Evolutionary conservation across 2,329 filamentous ascomycete genomes (phyloP), one percentile per base, ranked within the genome.

Genomic region (Cercospora sesami): DNA sequence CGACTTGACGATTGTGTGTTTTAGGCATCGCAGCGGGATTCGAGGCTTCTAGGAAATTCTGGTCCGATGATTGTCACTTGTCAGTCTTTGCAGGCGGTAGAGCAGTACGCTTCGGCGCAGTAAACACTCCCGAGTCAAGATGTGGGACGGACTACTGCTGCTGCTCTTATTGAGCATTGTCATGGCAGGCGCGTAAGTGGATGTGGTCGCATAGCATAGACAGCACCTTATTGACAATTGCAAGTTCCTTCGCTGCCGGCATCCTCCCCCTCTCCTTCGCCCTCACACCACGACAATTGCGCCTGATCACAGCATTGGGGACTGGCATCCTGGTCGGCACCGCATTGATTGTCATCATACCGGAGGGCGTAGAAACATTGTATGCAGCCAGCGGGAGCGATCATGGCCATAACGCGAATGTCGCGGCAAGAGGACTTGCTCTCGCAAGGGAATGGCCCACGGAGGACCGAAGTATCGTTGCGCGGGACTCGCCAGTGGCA

Each of bases 311-410:
- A 23, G 94, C 93, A 66, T 87, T 98, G 78, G 95, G 95, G 63
- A 93, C 97, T 79, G 95, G 95, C 55, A 91, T 99, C 62, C 84
- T 99, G 8, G 94, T 99, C 16, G 95, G 95, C 39, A 98, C 95
- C 30, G 94, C 94, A 1, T 86, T 99, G 72, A 94, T 98, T 72
- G 93, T 99, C 33, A 98, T 99, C 77, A 97, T 99, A 75, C 95
- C 95, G 0, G 95, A 99, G 80, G 95, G 95, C 42, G 90, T 98
- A 68, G 94, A 97, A 78, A 94, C 95, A 3, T 86, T 97, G 66
- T 92, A 95, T 73, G 89, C 82, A 73, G 84, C 87, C 42, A 72
- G 70, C 18, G 72, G 69, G 8, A 66, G 62, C 55, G 66, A 69
- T 10, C 67, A 75, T 48, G 63, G 70, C 16, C 75, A 73, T 55